phyloP scores from a whole-genome alignment of 2,329 filamentous ascomycete genomes.

The Scolecobasidium constrictum region DNA sequence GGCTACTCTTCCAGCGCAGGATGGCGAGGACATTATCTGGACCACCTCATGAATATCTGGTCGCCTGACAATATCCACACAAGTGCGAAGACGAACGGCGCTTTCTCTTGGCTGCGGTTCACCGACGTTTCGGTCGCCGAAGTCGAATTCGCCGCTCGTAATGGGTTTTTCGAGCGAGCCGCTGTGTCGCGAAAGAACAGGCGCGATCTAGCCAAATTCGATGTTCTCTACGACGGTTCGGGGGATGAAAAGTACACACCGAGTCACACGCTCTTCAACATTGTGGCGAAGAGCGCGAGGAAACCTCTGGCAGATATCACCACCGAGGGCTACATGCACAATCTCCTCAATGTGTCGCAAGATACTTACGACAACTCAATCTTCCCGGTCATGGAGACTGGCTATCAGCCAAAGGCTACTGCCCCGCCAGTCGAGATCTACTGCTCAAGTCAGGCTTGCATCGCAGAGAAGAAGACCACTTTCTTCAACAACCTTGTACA shows the following conservation, averaged over 20 bases:
- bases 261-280: constrained; percentile 69
- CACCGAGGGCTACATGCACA: constrained; percentile 58
- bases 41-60: constrained; percentile 85
- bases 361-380: constrained; percentile 57
- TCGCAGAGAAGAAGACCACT: constrained; percentile 56
- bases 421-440: constrained; percentile 79
- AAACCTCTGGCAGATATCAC: constrained; percentile 59
- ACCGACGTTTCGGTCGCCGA: constrained; percentile 67
- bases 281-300: constrained; percentile 53
- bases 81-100: constrained; percentile 48
- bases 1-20: constrained; percentile 60
- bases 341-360: constrained; percentile 69
- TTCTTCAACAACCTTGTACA: constrained; percentile 73
- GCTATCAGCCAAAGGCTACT: constrained; percentile 64
- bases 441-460: constrained; percentile 55
- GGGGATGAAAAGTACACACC: constrained; percentile 57
- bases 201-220: constrained; percentile 54
- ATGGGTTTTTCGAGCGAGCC: constrained; percentile 64
- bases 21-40: constrained; percentile 66
- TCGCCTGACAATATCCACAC: constrained; percentile 64
- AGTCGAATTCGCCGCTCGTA: constrained; percentile 56
- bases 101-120: constrained; percentile 87
- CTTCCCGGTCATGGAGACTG: constrained; percentile 68
- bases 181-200: constrained; percentile 41
- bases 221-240: constrained; percentile 55